Evolutionary conservation across 371 early-diverging fungal genomes (phyloP), one percentile per base, ranked within the genome.

Genomic region (Massospora cicadina): DNA sequence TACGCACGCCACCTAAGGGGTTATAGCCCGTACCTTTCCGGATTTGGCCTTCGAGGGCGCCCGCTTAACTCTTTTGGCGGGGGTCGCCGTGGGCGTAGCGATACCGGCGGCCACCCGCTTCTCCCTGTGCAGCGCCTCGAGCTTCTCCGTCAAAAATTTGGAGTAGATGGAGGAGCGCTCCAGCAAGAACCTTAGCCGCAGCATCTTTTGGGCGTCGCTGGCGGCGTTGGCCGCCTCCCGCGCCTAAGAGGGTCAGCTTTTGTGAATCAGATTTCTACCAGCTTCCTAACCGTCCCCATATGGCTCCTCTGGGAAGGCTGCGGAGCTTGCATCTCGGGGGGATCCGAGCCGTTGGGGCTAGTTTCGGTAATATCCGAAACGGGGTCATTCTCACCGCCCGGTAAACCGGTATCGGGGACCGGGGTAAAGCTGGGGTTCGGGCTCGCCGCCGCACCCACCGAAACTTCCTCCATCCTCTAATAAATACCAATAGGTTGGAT

Each of bases 151-250:
- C 10, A 93, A 74, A 65, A 90, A 90, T 25, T 80, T 78, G 27
- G 88, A 85, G 71, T 91, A 93, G 2, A 89, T 80, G 2, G 89
- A 79, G 0, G 91, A 90, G 63, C 83, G 84, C 68, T 88, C 86
- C 21, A 93, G 72, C 66, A 93, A 77, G 68, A 88, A 88, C 68
- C 85, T 77, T 21, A 91, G 71, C 43, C 90, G 83, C 66, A 87
- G 83, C 68, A 84, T 75, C 30, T 88, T 79, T 69, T 88, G 83
- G 57, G 78, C 75, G 53, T 84, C 81, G 56, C 83, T 80, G 10
- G 79, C 74, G 0, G 71, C 73, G 63, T 78, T 77, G 63, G 77
- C 81, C 68, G 80, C 80, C 17, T 72, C 70, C 61, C 80, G 74
- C 33, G 81, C 81, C 84, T 84, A 67, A 13, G 17, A n/a, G n/a